phyloP scores from a whole-genome alignment of 768 basidiomycete species.

The Leccinum olivaceopallidum region DNA sequence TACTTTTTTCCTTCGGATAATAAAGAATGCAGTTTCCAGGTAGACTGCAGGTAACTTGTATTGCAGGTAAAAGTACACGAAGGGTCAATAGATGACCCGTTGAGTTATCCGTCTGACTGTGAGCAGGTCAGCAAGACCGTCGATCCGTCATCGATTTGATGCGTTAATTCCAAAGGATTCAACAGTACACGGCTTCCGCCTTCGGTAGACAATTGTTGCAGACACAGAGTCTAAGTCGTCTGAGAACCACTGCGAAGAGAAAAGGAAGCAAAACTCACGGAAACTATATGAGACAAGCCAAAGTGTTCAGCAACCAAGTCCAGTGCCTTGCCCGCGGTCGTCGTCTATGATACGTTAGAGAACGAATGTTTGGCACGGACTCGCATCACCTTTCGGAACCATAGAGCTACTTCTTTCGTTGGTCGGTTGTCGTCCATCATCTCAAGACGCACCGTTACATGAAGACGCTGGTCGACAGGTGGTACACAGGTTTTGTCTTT shows the following conservation, averaged over 20 bases:
- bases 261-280: conserved; percentile 13
- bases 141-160: conserved; percentile 57
- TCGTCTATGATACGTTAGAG: conserved; percentile 39
- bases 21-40: conserved; percentile 12
- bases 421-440: conserved; percentile 24
- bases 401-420: conserved; percentile 49
- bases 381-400: conserved; percentile 66
- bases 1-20: conserved; percentile 20
- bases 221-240: conserved; percentile 42
- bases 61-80: background rate
- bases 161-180: conserved; percentile 50
- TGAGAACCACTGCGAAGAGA: conserved; percentile 19
- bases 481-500: conserved; percentile 50
- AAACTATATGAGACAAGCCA: conserved; percentile 8
- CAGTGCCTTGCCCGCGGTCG: conserved; percentile 59
- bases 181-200: conserved; percentile 34
- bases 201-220: conserved; percentile 35
- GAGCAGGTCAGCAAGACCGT: conserved; percentile 20
- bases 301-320: conserved; percentile 47
- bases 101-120: background rate
- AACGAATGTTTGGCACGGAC: background rate
- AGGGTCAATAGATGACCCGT: background rate
- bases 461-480: conserved; percentile 56
- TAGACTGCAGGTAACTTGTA: conserved; percentile 2
- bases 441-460: conserved; percentile 47